These are phyloP conservation scores for Kuraishia ogatae DNA, from an alignment of 805 yeast species.

Conservation along the genomic window DNA sequence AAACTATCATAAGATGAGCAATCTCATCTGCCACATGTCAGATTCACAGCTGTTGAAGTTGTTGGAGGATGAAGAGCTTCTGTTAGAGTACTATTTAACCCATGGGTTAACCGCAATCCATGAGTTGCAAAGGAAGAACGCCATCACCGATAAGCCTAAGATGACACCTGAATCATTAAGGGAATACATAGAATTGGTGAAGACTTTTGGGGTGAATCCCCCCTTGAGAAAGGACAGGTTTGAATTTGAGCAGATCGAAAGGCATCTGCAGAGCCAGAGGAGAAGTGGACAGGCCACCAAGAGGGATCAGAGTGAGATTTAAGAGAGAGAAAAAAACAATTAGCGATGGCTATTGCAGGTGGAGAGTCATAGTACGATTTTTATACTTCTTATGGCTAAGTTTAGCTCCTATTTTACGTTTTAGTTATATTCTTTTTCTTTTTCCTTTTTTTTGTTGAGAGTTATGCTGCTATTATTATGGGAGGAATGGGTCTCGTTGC, in stretches of 20 bases:
- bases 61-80: constrained; percentile 14
- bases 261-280: constrained; percentile 2
- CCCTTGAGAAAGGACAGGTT: constrained; percentile 22
- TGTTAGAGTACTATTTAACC: constrained; percentile 18
- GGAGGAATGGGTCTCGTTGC: not conserved
- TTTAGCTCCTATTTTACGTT: not conserved
- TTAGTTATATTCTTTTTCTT: too few species aligned
- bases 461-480: not conserved
- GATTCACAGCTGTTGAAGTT: constrained; percentile 1
- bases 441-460: not conserved
- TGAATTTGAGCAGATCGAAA: constrained; percentile 2
- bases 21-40: not conserved
- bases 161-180: constrained; percentile 12
- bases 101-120: constrained; percentile 19
- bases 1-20: not conserved
- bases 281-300: not conserved
- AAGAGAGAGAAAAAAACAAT: not conserved
- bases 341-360: not conserved
- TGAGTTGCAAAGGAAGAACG: constrained; percentile 14
- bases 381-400: not conserved
- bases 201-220: constrained; percentile 5
- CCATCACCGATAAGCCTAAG: constrained; percentile 12
- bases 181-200: constrained; percentile 10
- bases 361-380: not conserved
- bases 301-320: not conserved